Conservation (phyloP, 2,329 filamentous ascomycete species). For the Fusarium nematophilum region DNA sequence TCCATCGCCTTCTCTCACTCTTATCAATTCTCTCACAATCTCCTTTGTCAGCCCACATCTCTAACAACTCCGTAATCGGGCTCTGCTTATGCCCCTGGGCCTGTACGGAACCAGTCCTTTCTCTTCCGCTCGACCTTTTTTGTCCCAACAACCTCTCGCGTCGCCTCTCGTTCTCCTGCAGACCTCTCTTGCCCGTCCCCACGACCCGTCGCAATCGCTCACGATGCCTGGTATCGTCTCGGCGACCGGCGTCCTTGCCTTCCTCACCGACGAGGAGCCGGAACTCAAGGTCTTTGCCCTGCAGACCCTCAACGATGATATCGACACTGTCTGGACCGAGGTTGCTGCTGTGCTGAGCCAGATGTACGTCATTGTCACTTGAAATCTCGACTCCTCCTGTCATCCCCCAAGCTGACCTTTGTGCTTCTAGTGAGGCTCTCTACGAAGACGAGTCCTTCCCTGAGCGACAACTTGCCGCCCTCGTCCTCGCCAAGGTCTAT, state of each 20-base stretch:
- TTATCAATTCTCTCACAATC: slow-evolving; percentile 22
- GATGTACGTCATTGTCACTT: slow-evolving; percentile 71
- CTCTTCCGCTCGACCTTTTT: slow-evolving; percentile 24
- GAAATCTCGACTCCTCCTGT: neutral
- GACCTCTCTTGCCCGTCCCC: slow-evolving; percentile 32
- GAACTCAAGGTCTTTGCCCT: slow-evolving; percentile 96
- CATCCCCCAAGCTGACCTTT: slow-evolving; percentile 23
- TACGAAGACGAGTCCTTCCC: slow-evolving; percentile 97
- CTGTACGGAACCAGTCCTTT: slow-evolving; percentile 32
- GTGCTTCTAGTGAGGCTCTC: slow-evolving; percentile 80
- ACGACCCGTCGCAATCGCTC: slow-evolving; percentile 30
- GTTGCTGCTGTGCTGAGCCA: slow-evolving; percentile 91
- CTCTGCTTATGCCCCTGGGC: slow-evolving; percentile 39
- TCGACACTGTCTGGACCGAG: slow-evolving; percentile 97
- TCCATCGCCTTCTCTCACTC: slow-evolving; percentile 29
- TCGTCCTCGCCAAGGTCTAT: slow-evolving; percentile 97
- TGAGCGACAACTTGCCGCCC: slow-evolving; percentile 90
- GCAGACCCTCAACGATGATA: slow-evolving; percentile 94
- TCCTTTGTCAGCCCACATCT: slow-evolving; percentile 15
- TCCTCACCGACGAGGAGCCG: slow-evolving; percentile 92
- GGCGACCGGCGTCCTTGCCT: slow-evolving; percentile 93
- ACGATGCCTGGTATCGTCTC: slow-evolving; percentile 93
- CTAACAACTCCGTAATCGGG: slow-evolving; percentile 15
- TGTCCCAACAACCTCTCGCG: slow-evolving; percentile 27
- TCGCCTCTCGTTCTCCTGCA: slow-evolving; percentile 32